Evolutionary conservation across 2,329 filamentous ascomycete genomes (phyloP), one percentile per base, ranked within the genome.

Genomic region (Rugonectria rugulosa): DNA sequence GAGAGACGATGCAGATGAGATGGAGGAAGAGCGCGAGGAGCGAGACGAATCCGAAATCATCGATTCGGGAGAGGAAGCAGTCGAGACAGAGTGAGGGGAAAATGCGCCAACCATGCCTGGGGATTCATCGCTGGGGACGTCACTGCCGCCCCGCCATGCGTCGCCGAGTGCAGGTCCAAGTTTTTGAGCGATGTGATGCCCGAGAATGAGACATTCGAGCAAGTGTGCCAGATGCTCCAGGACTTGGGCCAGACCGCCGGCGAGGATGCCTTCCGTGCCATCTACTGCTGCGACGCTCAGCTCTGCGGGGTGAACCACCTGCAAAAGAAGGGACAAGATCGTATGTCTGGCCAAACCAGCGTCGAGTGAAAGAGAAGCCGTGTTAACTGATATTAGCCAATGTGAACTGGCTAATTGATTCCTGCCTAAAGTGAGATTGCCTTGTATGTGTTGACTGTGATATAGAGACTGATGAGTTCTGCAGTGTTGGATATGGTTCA

Each of bases 21-120:
- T 84, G 15, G 85, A 88, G 69, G 85, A 87, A 47, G 84, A 86
- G 70, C 84, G 83, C 61, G 85, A 88, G 60, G 84, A 79, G 58
- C 80, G 80, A 55, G 82, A 87, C 53, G 78, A 77, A 68, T 88
- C 86, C 56, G 86, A 88, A 40, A 88, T 74, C 85, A 88, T 88
- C 51, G 86, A 88, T 68, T 88, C 85, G 59, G 86, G 86, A 21
- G 43, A 40, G 34, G 32, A n/a, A 9, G 23, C 7, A 17, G 27
- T 23, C 6, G 17, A 36, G n/a, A n/a, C n/a, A n/a, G n/a, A n/a
- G n/a, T n/a, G 51, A 47, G 38, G 42, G 43, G 42, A 41, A 58
- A 52, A 32, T 71, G 69, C 48, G 52, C 50, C 37, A 53, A 60
- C 29, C 62, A 62, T 31, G 52, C 49, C 24, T 74, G 72, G 72